Base-by-base conservation (phyloP, 1,284 basidiomycete genomes). In the Tremellales sp. region DNA sequence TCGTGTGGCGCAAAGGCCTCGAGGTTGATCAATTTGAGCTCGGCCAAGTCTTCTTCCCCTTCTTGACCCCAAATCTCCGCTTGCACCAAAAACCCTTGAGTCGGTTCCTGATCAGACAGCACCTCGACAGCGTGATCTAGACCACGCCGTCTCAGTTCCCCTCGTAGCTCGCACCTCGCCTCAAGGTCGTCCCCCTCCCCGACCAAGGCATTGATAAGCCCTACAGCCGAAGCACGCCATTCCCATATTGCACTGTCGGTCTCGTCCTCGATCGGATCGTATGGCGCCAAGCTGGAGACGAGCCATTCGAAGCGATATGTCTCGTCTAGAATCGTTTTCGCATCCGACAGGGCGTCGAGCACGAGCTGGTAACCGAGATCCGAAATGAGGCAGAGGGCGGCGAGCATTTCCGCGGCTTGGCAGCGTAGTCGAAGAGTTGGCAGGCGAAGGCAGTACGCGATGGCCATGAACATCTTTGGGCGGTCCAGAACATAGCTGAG, bases 1-100 rank as follows among this genome's bases (percentile, higher is more conserved):
- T 7, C 33, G 4, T 13, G 33, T 6, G 13, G 33, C 15, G 36
- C 43, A 3, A 46, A 36, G 26, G 53, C 57, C 8, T 49, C 45
- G 17, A 56, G 40, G 43, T 88, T 84, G 17, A 60, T 24, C 31
- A 47, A 41, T 37, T 83, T 81, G 69, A 89, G 78, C 48, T 91
- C 87, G 64, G 87, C 84, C 67, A 89, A 85, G 68, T 94, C 90
- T 57, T 91, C 89, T 44, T 86, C 86, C 61, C 89, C 87, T 68
- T 92, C 89, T 57, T 94, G 89, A 0, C 81, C 80, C 60, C 90
- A 93, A 15, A 89, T 80, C 55, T 86, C 82, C 5, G 92, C 75
- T 61, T 93, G 89, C 0, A 80, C 85, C 15, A 84, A 65, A 25
- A 92, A 74, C 1, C 73, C 71, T 40, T 90, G 87, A 11, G 89